Evolutionary conservation across 2,329 filamentous ascomycete species (phyloP).

Genomic region (Botrytis tulipae): DNA sequence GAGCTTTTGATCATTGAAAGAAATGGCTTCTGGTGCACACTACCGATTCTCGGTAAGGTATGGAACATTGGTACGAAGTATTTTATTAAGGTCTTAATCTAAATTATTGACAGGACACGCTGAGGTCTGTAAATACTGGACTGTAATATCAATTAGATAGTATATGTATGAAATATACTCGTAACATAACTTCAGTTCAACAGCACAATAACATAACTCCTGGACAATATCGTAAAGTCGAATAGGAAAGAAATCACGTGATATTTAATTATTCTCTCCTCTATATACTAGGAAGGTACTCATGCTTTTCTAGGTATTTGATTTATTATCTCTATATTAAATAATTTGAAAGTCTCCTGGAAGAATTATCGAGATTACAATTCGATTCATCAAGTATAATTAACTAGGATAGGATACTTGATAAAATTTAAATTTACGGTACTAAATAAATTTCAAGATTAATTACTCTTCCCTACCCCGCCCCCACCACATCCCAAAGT

Average conservation of each 20-base stretch:
- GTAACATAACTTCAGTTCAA: not conserved
- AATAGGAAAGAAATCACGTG: not conserved
- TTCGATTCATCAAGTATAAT: too few species aligned
- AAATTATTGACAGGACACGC: not conserved
- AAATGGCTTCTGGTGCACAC: not conserved
- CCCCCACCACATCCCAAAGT: not conserved
- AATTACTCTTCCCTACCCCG: not conserved
- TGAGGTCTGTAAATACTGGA: too few species aligned
- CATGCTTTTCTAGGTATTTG: not conserved
- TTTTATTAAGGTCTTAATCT: not conserved
- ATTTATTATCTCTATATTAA: not conserved
- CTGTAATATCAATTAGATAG: rapidly evolving
- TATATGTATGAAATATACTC: not conserved
- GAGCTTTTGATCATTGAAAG: not conserved
- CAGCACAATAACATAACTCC: not conserved
- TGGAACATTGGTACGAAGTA: not conserved
- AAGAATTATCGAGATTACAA: not conserved
- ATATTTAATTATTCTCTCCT: not conserved
- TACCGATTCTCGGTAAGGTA: not conserved
- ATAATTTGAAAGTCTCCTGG: not conserved
- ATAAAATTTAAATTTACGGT: too few species aligned
- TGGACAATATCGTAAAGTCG: not conserved
- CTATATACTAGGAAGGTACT: too few species aligned
- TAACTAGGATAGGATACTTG: too few species aligned
- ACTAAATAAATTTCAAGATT: not conserved